phyloP scores from a whole-genome alignment of 164 flowering plant species.

The Berberis thunbergii region DNA sequence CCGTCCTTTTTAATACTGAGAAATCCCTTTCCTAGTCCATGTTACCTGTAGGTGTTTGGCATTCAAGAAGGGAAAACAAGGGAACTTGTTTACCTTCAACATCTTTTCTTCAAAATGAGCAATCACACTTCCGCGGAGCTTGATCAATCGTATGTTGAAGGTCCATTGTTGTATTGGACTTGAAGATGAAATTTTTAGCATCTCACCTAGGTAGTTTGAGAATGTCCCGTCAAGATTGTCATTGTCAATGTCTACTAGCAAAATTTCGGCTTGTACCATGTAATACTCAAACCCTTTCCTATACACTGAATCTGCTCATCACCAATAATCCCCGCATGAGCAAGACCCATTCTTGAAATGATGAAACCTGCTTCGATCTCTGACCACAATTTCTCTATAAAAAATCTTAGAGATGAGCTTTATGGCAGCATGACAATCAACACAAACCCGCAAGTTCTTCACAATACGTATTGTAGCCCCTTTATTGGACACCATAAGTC shows the following conservation, averaged over 20 bases:
- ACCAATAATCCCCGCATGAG: conserved; percentile 40
- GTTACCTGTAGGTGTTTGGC: no score
- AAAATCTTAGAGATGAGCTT: conserved; percentile 28
- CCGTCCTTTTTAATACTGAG: no score
- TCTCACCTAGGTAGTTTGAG: no score
- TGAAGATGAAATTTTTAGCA: no score
- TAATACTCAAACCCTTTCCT: not conserved
- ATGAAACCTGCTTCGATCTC: conserved; percentile 30
- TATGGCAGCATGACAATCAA: conserved; percentile 33
- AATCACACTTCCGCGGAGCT: no score
- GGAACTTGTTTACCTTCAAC: no score
- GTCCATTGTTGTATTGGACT: no score
- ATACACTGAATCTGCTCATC: conserved; percentile 1
- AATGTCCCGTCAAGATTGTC: no score
- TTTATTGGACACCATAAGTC: conserved; percentile 19
- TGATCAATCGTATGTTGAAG: no score
- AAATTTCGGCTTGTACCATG: not conserved
- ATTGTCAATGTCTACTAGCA: not conserved
- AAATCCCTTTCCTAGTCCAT: no score
- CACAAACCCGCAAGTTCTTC: conserved; percentile 35
- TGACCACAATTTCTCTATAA: conserved; percentile 24
- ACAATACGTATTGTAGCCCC: conserved; percentile 24
- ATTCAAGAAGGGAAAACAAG: no score
- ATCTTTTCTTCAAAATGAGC: no score
- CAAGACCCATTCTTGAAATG: conserved; percentile 29